A percentile compares a stretch with the other conserved stretches of the same genome.
Evolutionary conservation across 768 basidiomycete genomes (phyloP).

Genomic region (Panus rudis): DNA sequence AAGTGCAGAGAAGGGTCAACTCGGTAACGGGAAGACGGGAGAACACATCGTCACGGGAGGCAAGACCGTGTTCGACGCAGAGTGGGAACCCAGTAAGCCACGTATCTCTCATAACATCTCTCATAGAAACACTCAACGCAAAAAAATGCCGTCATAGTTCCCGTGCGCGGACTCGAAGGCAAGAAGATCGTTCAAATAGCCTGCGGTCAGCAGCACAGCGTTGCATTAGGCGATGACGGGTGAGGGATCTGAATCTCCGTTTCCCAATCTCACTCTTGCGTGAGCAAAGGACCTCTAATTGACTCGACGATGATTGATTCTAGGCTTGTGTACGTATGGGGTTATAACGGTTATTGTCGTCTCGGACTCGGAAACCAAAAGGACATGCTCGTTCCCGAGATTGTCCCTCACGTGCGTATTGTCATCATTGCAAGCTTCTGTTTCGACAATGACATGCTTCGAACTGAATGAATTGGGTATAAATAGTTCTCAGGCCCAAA

Average conservation of each 20-base stretch:
- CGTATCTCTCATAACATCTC: not conserved
- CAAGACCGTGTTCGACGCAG: slow-evolving; percentile 77
- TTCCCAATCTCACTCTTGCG: slow-evolving; percentile 1
- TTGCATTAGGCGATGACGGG: slow-evolving; percentile 79
- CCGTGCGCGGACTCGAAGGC: slow-evolving; percentile 67
- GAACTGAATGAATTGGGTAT: not conserved
- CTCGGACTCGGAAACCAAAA: slow-evolving; percentile 84
- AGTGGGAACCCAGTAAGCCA: slow-evolving; percentile 55
- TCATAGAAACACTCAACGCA: too few species aligned
- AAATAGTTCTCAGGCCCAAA: slow-evolving; percentile 72
- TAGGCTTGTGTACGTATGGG: slow-evolving; percentile 80
- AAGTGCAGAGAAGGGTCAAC: slow-evolving; percentile 86
- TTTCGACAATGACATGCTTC: not conserved
- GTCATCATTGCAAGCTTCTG: not conserved
- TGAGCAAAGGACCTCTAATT: too few species aligned
- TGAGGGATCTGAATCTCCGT: slow-evolving; percentile 24
- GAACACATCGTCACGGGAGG: slow-evolving; percentile 84
- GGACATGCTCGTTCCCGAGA: slow-evolving; percentile 71
- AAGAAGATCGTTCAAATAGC: slow-evolving; percentile 77
- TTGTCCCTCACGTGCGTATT: slow-evolving; percentile 67
- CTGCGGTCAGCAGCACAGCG: slow-evolving; percentile 81
- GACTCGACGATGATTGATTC: slow-evolving; percentile 3
- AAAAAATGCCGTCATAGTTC: too few species aligned
- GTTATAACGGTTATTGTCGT: slow-evolving; percentile 87
- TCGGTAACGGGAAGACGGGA: slow-evolving; percentile 91